Evolutionary conservation across 176 grass and related monocot genomes (phyloP).

Genomic region (Musa itinerans): DNA sequence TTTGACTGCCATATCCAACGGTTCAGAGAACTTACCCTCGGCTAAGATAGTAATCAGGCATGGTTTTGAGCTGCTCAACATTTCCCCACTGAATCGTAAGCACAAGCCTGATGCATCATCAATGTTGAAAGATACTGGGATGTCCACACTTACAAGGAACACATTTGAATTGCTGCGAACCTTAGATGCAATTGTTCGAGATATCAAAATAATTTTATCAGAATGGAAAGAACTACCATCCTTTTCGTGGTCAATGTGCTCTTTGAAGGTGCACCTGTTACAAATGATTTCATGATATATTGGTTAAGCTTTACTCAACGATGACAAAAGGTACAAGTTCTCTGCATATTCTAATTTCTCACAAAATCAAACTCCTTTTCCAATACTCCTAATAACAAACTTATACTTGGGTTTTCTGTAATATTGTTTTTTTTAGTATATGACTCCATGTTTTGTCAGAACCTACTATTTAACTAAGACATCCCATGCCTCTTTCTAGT

Average conservation of each 20-base stretch:
- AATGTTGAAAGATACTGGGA: conserved; percentile 58
- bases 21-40: conserved; percentile 37
- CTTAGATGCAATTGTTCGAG: conserved; percentile 50
- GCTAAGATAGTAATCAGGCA: conserved; percentile 51
- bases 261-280: conserved; percentile 68
- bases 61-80: conserved; percentile 41
- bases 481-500: neutral
- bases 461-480: neutral
- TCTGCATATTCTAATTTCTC: neutral
- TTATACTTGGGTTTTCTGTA: neutral
- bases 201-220: conserved; percentile 58
- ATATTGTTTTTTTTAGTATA: neutral
- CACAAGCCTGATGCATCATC: conserved; percentile 73
- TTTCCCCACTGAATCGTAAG: conserved; percentile 60
- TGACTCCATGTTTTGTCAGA: neutral
- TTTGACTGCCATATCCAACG: conserved; percentile 56
- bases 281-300: conserved; percentile 17
- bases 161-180: conserved; percentile 63
- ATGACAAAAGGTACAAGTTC: neutral
- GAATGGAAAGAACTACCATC: conserved; percentile 22
- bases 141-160: conserved; percentile 74
- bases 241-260: conserved; percentile 36
- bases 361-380: neutral
- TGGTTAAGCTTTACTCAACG: neutral
- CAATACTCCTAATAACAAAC: neutral